phyloP scores from a whole-genome alignment of 192 early-diverging fungal genomes.

The Coemansia sp. region DNA sequence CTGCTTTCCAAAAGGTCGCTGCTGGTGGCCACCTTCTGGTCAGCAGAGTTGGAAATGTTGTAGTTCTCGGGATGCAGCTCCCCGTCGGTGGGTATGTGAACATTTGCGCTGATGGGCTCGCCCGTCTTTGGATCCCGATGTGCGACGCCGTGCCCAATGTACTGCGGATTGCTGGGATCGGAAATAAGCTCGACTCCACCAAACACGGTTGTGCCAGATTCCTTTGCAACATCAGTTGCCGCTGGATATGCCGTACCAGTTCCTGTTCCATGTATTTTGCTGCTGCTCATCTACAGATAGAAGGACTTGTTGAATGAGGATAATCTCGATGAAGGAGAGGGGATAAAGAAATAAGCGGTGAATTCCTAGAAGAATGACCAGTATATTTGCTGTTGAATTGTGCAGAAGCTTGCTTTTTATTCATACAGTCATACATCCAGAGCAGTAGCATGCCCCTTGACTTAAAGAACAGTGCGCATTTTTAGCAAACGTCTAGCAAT shows the following conservation, averaged over 20 bases:
- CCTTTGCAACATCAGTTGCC: conserved; percentile 55
- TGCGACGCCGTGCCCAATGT: conserved; percentile 52
- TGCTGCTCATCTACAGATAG: conserved; percentile 13
- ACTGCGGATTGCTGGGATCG: conserved; percentile 34
- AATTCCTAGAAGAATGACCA: neutral
- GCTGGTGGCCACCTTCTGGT: conserved; percentile 6
- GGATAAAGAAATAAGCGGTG: neutral
- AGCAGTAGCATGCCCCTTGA: neutral
- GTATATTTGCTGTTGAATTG: neutral
- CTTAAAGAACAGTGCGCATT: too few relatives aligned
- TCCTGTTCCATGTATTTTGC: conserved; percentile 37
- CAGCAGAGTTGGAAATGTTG: conserved; percentile 2
- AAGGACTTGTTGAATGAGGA: neutral
- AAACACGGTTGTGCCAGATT: conserved; percentile 31
- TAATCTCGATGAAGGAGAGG: neutral
- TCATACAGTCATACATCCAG: neutral
- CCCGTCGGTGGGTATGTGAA: conserved; percentile 42
- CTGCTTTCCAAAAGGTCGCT: conserved; percentile 24
- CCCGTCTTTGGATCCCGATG: conserved; percentile 54
- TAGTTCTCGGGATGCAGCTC: conserved; percentile 48
- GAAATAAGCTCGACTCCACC: conserved; percentile 44
- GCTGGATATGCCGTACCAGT: conserved; percentile 48
- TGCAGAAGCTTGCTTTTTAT: neutral
- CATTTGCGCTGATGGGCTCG: conserved; percentile 24
- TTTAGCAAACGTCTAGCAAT: too few relatives aligned